These are phyloP conservation scores for Tetracentron sinense DNA, from an alignment of 164 flowering plant species.

Conservation along the genomic window DNA sequence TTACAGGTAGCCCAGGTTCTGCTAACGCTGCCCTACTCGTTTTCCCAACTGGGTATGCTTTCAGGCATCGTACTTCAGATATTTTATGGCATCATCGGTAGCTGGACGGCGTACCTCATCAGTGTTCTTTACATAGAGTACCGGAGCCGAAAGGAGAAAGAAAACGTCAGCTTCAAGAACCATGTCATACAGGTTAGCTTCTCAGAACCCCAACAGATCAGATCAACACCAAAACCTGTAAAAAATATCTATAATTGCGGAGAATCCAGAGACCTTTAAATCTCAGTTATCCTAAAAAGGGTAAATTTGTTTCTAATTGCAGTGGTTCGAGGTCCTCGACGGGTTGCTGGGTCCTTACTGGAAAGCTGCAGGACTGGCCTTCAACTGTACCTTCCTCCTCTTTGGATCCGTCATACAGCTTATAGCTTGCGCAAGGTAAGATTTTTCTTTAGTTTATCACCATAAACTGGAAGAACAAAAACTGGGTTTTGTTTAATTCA, in stretches of 20 bases:
- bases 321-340: slow-evolving; percentile 96
- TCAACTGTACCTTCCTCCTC: no score
- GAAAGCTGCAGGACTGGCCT: slow-evolving; percentile 83
- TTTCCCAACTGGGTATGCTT: no score
- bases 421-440: slow-evolving; percentile 87
- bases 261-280: not conserved
- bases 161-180: slow-evolving; percentile 71
- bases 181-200: slow-evolving; percentile 78
- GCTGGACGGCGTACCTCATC: slow-evolving; percentile 90
- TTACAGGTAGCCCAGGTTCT: no score
- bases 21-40: no score
- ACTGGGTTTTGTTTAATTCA: not conserved
- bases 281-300: not conserved
- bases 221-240: not conserved
- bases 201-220: not conserved
- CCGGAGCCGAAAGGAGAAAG: slow-evolving; percentile 73
- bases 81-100: slow-evolving; percentile 72
- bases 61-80: slow-evolving; percentile 73
- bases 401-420: no score
- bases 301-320: slow-evolving; percentile 2
- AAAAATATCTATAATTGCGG: no score
- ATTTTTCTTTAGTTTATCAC: not conserved
- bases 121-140: slow-evolving; percentile 80
- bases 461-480: not conserved
- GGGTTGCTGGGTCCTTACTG: slow-evolving; percentile 85